Base-by-base conservation (phyloP, 169 alveolate genomes). In the Plasmodium billcollinsi region DNA sequence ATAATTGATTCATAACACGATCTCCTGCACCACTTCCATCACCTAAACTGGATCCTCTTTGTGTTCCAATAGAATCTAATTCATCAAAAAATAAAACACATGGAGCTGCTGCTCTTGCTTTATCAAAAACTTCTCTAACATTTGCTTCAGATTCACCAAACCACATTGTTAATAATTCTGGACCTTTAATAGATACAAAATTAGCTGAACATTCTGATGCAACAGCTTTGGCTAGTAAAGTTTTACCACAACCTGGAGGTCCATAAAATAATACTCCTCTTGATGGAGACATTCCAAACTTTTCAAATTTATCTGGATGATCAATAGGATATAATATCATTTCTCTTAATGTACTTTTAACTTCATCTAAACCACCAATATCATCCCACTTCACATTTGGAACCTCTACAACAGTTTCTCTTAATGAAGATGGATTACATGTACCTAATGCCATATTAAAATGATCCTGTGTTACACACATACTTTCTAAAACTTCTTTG, bases 191-290 rank as follows among this genome's bases (percentile, higher is more conserved):
- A 21, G 99, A 98, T 24, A 99, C 98, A 96, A 99, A 99, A 97
- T 99, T 99, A 7, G 99, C 99, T 43, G 99, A 98, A 93, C 99
- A 98, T 93, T 99, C 99, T 54, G 98, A 98, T 47, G 99, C 99
- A 20, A 98, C 99, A 15, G 99, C 99, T 93, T 99, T 99, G 45
- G 99, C 99, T 88, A 99, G 91, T 62, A 98, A 94, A 29, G 99
- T 99, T 95, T 99, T 99, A 80, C 99, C 99, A 93, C 99, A 98
- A 50, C 99, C 99, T 61, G 99, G 99, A n/a, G 99, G 99, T 12
- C 99, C 99, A 94, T 99, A 99, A 96, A 99, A 99, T 20, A 99
- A 94, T 24, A 98, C 99, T 5, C 99, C 99, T 33, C 99, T 96
- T 24, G 99, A 97, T 66, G 99, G 99, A 62, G 97, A 93, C 99